These are phyloP conservation scores for Diaporthe sp. DNA, from an alignment of 2,329 filamentous ascomycete species.

Conservation along the genomic window DNA sequence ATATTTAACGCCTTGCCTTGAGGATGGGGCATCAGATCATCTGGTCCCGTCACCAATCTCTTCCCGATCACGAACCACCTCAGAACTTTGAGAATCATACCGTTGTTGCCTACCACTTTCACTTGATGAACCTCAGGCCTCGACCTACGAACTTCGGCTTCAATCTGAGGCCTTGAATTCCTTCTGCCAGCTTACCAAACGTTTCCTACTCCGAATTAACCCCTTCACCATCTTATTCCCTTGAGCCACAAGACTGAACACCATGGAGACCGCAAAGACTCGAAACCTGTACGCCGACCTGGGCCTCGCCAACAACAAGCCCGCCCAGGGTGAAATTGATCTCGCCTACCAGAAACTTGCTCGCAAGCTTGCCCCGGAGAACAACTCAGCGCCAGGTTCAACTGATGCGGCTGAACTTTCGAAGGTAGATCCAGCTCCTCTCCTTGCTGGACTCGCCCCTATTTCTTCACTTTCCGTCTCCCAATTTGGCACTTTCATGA, in stretches of 20 bases:
- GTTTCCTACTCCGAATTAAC: too few relatives aligned
- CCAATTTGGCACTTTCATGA: background rate
- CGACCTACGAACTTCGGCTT: background rate
- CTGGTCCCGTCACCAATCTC: background rate
- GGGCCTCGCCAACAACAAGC: background rate
- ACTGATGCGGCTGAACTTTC: background rate
- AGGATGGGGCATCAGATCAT: background rate
- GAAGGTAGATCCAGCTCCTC: background rate
- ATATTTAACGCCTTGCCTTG: background rate
- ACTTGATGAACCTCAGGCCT: background rate
- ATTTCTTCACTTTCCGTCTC: background rate
- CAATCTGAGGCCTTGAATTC: background rate
- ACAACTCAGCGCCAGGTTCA: background rate
- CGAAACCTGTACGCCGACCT: background rate
- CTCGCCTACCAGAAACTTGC: background rate
- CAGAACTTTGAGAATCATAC: background rate
- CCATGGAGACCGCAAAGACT: background rate
- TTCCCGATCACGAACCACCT: background rate
- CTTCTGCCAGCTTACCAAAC: background rate
- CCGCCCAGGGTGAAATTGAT: background rate
- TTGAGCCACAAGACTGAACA: background rate
- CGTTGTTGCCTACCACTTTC: background rate
- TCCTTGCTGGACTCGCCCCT: background rate
- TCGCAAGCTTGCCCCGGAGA: background rate
- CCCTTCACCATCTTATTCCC: background rate